Conservation (phyloP, 2,329 filamentous ascomycete species). For the Berkeleyomyces basicola region DNA sequence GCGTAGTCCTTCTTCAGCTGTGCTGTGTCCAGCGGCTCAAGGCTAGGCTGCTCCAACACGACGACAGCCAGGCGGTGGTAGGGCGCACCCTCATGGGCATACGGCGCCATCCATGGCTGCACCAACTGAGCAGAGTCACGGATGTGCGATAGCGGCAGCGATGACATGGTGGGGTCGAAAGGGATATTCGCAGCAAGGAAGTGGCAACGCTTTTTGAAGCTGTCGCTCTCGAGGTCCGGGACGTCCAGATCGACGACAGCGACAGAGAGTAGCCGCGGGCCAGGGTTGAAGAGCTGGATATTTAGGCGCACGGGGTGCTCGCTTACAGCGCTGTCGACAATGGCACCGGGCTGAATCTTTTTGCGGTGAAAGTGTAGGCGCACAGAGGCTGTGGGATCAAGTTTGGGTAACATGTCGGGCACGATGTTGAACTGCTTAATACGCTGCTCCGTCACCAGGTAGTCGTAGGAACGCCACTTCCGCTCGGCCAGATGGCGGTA, state of each 20-base stretch:
- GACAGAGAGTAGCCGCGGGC: slow-evolving; percentile 67
- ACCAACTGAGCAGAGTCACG: slow-evolving; percentile 48
- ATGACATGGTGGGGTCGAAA: slow-evolving; percentile 35
- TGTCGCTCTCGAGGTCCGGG: slow-evolving; percentile 57
- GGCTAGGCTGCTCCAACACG: slow-evolving; percentile 61
- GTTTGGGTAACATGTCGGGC: slow-evolving; percentile 68
- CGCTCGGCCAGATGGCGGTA: slow-evolving; percentile 77
- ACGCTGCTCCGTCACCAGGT: slow-evolving; percentile 65
- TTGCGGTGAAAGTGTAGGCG: slow-evolving; percentile 61
- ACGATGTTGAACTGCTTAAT: slow-evolving; percentile 74
- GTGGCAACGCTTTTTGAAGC: slow-evolving; percentile 69
- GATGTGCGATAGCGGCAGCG: slow-evolving; percentile 48
- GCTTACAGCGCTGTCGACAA: slow-evolving; percentile 58
- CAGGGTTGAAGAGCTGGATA: slow-evolving; percentile 71
- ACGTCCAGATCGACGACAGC: slow-evolving; percentile 84
- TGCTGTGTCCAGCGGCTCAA: slow-evolving; percentile 39
- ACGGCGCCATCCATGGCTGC: slow-evolving; percentile 68
- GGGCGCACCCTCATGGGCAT: slow-evolving; percentile 73
- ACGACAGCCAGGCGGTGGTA: slow-evolving; percentile 82
- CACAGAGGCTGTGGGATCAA: slow-evolving; percentile 65
- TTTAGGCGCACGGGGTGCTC: slow-evolving; percentile 58
- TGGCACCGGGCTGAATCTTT: slow-evolving; percentile 57
- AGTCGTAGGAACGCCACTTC: slow-evolving; percentile 76
- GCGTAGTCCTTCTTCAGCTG: slow-evolving; percentile 37
- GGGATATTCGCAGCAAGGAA: slow-evolving; percentile 59